Evolutionary conservation across 2,329 filamentous ascomycete genomes (phyloP).

Genomic region (Escovopsis weberi): DNA sequence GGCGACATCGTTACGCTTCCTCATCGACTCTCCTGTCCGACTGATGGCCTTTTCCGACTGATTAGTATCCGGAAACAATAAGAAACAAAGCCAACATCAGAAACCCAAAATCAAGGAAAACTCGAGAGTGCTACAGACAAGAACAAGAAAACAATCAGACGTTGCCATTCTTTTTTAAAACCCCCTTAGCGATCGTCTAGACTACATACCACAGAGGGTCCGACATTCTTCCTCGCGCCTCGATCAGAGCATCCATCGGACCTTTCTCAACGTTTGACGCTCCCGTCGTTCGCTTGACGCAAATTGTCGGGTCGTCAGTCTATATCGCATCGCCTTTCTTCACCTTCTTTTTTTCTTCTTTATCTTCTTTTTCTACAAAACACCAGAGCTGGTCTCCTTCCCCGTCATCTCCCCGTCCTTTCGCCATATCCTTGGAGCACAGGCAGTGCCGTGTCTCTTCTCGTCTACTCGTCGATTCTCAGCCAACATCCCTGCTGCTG

Average conservation of each 20-base stretch:
- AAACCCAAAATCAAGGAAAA: too few relatives aligned
- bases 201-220: too few relatives aligned
- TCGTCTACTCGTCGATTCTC: background rate
- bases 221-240: too few relatives aligned
- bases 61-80: constrained; percentile 14
- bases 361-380: too few relatives aligned
- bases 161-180: constrained; percentile 6
- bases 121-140: too few relatives aligned
- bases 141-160: too few relatives aligned
- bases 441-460: constrained; percentile 19
- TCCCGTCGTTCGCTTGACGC: constrained; percentile 29
- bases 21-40: constrained; percentile 15
- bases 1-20: constrained; percentile 7
- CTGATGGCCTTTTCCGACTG: constrained; percentile 20
- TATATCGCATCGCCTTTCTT: constrained; percentile 14
- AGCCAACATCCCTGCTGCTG: background rate
- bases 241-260: constrained; percentile 9
- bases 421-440: constrained; percentile 10
- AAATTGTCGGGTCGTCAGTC: constrained; percentile 22
- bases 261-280: constrained; percentile 9
- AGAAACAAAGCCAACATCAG: too few relatives aligned
- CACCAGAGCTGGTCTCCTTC: constrained; percentile 32
- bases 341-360: too few relatives aligned
- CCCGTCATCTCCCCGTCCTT: constrained; percentile 8
- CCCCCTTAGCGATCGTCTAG: constrained; percentile 1